These are phyloP conservation scores for Kwoniella dejecticola DNA, from an alignment of 768 basidiomycete species.

Conservation along the genomic window DNA sequence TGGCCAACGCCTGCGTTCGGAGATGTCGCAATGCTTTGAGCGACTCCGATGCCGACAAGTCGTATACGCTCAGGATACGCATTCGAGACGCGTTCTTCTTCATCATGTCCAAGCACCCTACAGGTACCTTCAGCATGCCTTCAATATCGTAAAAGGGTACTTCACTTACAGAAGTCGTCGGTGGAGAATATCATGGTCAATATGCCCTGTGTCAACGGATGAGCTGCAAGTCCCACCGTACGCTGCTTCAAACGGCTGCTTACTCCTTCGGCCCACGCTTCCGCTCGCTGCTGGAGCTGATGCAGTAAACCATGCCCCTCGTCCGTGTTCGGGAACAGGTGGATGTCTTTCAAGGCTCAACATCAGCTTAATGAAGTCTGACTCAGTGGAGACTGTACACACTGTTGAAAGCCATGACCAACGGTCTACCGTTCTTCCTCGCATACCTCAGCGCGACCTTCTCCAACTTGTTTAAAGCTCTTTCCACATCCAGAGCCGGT, in stretches of 20 bases:
- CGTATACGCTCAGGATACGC: slow-evolving; percentile 73
- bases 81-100: slow-evolving; percentile 72
- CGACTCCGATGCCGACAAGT: slow-evolving; percentile 67
- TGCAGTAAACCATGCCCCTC: slow-evolving; percentile 76
- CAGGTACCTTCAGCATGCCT: not conserved
- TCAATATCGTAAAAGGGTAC: not conserved
- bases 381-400: slow-evolving; percentile 17
- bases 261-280: slow-evolving; percentile 82
- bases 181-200: slow-evolving; percentile 75
- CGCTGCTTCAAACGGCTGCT: slow-evolving; percentile 34
- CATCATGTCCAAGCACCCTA: slow-evolving; percentile 50
- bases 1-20: slow-evolving; percentile 55
- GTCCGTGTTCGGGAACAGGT: slow-evolving; percentile 64
- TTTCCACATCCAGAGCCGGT: slow-evolving; percentile 76
- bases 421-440: slow-evolving; percentile 64
- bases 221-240: not conserved
- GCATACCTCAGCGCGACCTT: slow-evolving; percentile 76
- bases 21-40: slow-evolving; percentile 63
- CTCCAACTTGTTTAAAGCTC: slow-evolving; percentile 77
- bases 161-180: slow-evolving; percentile 73
- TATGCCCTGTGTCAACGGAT: slow-evolving; percentile 59
- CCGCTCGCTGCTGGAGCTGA: slow-evolving; percentile 81
- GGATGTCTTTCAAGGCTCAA: slow-evolving; percentile 44
- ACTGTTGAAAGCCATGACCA: slow-evolving; percentile 82
- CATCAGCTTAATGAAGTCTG: not conserved